Percentiles rank a stretch among this genome's conserved stretches.
Evolutionary conservation across 1,284 basidiomycete species (phyloP).

Genomic region (Fomitopsis palustris): DNA sequence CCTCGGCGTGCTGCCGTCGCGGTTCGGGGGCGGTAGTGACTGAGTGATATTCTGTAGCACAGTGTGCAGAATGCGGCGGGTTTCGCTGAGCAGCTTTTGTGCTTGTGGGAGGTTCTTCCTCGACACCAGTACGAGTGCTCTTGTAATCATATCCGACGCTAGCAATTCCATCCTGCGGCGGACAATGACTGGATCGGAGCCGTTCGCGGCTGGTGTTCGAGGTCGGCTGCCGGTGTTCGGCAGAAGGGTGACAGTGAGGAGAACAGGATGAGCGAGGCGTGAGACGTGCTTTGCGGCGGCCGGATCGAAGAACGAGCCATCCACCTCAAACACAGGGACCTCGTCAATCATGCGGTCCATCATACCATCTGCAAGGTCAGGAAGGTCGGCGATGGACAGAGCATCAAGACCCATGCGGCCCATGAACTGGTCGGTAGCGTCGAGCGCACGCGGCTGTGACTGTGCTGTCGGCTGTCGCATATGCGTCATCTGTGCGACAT

Average conservation of each 20-base stretch:
- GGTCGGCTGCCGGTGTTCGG: slow-evolving; percentile 44
- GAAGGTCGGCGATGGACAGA: slow-evolving; percentile 63
- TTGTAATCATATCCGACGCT: slow-evolving; percentile 92
- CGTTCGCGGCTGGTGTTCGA: slow-evolving; percentile 42
- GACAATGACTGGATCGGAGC: slow-evolving; percentile 82
- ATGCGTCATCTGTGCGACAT: slow-evolving; percentile 34
- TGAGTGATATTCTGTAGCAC: slow-evolving; percentile 80
- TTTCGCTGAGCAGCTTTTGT: slow-evolving; percentile 84
- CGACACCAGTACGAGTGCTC: slow-evolving; percentile 85
- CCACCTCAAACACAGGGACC: slow-evolving; percentile 88
- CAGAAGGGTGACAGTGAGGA: slow-evolving; percentile 85
- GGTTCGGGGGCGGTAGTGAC: slow-evolving; percentile 46
- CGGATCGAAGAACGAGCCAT: slow-evolving; percentile 91
- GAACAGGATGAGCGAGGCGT: slow-evolving; percentile 81
- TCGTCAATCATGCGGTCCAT: slow-evolving; percentile 92
- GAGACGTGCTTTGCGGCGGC: slow-evolving; percentile 76
- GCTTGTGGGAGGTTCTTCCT: slow-evolving; percentile 85
- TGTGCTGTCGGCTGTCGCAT: slow-evolving; percentile 17
- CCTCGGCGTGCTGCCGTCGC: slow-evolving; percentile 44
- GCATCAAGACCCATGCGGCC: slow-evolving; percentile 78
- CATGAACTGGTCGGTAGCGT: slow-evolving; percentile 79
- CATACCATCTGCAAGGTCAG: slow-evolving; percentile 78
- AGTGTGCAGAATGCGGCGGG: slow-evolving; percentile 81
- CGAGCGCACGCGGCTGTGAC: slow-evolving; percentile 37
- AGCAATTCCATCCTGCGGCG: slow-evolving; percentile 92